Conservation (phyloP, 2,329 filamentous ascomycete species). For the Aspergillus sp. region DNA sequence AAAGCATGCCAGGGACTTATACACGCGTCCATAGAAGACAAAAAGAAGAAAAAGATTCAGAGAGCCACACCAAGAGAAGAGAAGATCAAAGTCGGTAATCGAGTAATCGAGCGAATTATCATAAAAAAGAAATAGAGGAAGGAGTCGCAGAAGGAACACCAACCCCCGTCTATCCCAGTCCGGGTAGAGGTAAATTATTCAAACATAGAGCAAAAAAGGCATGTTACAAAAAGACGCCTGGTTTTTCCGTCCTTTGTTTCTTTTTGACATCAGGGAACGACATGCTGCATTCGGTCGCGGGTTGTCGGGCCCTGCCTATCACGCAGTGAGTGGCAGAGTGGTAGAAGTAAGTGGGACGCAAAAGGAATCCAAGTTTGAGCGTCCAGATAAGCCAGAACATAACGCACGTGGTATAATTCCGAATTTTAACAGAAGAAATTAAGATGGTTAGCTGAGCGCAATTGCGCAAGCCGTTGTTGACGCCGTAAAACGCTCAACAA, state of each 20-base stretch:
- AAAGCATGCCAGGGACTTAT: conserved; percentile 24
- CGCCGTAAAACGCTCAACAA: conserved; percentile 11
- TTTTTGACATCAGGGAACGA: not conserved
- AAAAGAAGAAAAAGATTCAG: conserved; percentile 16
- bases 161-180: conserved; percentile 2
- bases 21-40: conserved; percentile 24
- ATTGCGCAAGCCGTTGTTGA: conserved; percentile 7
- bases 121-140: conserved; percentile 23
- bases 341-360: not conserved
- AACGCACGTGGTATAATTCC: conserved; percentile 26
- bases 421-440: conserved; percentile 35
- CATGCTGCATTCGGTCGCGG: conserved; percentile 7
- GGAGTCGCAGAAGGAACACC: conserved; percentile 8
- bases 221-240: conserved; percentile 6
- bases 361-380: conserved; percentile 15
- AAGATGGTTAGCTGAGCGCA: conserved; percentile 13
- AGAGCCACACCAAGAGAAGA: conserved; percentile 23
- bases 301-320: not conserved
- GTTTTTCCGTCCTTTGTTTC: not conserved
- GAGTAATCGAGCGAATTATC: conserved; percentile 12
- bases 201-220: conserved; percentile 10
- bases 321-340: not conserved
- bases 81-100: not conserved
- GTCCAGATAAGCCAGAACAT: conserved; percentile 25
- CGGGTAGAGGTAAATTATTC: conserved; percentile 9